A percentile compares a stretch with the other conserved stretches of the same genome.
Evolutionary conservation across 306 rosid species (phyloP).

Genomic region (Corylus americana): DNA sequence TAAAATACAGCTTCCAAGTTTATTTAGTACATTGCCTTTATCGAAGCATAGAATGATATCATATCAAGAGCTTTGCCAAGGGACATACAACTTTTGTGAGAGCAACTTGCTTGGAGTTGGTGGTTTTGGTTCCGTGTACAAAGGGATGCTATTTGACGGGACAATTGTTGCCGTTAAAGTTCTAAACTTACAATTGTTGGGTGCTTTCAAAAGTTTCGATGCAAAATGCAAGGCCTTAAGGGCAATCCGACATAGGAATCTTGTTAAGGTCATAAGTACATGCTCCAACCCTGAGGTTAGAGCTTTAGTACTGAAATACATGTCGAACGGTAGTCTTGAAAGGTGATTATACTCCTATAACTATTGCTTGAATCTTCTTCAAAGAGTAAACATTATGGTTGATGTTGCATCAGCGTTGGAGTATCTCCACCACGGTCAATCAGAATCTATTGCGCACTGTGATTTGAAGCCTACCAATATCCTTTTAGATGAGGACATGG

Average conservation of each 20-base stretch:
- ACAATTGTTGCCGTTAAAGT: not conserved
- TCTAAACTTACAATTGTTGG: not conserved
- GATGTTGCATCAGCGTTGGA: not conserved
- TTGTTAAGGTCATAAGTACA: not conserved
- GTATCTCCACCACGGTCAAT: not conserved
- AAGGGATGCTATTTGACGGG: not conserved
- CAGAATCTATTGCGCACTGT: not conserved
- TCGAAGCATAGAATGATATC: not conserved
- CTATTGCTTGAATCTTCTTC: not conserved
- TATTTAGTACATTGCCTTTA: not conserved
- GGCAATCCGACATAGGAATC: not conserved
- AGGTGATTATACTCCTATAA: not conserved
- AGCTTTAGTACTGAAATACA: not conserved
- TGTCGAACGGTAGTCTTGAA: not conserved
- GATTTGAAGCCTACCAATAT: not conserved
- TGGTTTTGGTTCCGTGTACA: not conserved
- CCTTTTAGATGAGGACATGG: not conserved
- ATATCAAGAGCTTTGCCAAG: conserved; percentile 1
- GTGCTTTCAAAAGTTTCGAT: not conserved
- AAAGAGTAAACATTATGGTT: not conserved
- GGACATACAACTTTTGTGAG: not conserved
- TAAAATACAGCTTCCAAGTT: not conserved
- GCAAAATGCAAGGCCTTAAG: not conserved
- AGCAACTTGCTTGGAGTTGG: not conserved
- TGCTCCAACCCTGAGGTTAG: not conserved